Evolutionary conservation across 1,284 basidiomycete genomes (phyloP).

Genomic region (Pascua sp.): DNA sequence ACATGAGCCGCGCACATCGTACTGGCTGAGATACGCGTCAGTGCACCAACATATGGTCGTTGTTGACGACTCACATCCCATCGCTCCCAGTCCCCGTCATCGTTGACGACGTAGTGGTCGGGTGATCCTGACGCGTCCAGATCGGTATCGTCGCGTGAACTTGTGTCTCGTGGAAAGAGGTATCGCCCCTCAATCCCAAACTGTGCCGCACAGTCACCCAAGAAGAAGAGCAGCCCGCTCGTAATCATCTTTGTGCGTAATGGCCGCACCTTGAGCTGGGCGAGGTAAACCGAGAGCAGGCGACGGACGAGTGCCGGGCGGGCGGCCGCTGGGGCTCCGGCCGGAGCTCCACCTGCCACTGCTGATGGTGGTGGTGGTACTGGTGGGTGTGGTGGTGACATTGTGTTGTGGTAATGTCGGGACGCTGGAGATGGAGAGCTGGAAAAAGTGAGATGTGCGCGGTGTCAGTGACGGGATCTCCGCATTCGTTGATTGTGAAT

Average conservation of each 20-base stretch:
- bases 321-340: background rate
- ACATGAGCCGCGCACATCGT: constrained; percentile 10
- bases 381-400: no score
- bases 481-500: no score
- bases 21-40: constrained; percentile 2
- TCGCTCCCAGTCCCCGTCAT: background rate
- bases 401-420: no score
- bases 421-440: no score
- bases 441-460: no score
- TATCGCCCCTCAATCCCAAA: constrained; percentile 21
- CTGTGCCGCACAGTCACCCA: constrained; percentile 22
- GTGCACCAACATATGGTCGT: background rate
- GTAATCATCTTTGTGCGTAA: constrained; percentile 24
- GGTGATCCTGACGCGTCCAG: background rate
- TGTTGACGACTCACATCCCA: constrained; percentile 9
- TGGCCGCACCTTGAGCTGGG: constrained; percentile 7
- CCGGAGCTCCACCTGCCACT: no score
- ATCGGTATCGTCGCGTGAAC: background rate
- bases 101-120: background rate
- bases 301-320: background rate
- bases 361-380: no score
- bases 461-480: no score
- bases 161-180: no score
- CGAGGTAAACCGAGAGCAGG: constrained; percentile 8
- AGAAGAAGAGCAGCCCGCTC: constrained; percentile 10